Conservation (phyloP, 1,284 basidiomycete species). For the Ustilago xerochloae region DNA sequence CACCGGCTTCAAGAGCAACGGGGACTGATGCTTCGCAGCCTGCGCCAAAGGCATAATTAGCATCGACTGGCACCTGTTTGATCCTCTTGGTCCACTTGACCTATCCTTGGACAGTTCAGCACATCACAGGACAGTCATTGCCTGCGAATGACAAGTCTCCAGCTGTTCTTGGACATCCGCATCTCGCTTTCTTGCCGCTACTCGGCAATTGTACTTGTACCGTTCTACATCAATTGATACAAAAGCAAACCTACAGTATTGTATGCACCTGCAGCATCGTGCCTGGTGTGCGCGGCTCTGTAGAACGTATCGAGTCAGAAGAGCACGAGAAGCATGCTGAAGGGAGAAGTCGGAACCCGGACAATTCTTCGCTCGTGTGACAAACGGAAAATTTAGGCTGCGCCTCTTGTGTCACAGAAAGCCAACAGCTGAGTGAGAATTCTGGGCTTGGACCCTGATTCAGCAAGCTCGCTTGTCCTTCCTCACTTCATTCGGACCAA, state of each 20-base stretch:
- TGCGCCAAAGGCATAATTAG: conserved; percentile 23
- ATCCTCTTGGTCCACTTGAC: no score
- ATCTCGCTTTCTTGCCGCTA: background rate
- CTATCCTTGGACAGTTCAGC: no score
- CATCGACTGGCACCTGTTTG: no score
- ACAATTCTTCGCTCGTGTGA: background rate
- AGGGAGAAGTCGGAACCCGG: conserved; percentile 5
- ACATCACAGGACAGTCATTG: no score
- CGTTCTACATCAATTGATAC: background rate
- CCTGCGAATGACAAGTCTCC: no score
- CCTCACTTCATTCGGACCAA: background rate
- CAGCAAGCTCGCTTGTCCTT: background rate
- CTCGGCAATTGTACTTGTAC: conserved; percentile 33
- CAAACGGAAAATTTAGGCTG: background rate
- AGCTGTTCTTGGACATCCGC: no score
- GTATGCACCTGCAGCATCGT: background rate
- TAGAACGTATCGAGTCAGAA: background rate
- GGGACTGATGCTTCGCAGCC: background rate
- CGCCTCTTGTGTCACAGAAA: background rate
- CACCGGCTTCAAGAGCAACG: background rate
- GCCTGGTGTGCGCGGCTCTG: background rate
- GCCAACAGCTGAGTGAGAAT: conserved; percentile 14
- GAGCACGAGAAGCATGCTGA: background rate
- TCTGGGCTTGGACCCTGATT: conserved; percentile 9
- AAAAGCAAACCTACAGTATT: background rate